Evolutionary conservation across 306 rosid species (phyloP), one percentile per base, ranked within the genome.

Genomic region (Albizia julibrissin): DNA sequence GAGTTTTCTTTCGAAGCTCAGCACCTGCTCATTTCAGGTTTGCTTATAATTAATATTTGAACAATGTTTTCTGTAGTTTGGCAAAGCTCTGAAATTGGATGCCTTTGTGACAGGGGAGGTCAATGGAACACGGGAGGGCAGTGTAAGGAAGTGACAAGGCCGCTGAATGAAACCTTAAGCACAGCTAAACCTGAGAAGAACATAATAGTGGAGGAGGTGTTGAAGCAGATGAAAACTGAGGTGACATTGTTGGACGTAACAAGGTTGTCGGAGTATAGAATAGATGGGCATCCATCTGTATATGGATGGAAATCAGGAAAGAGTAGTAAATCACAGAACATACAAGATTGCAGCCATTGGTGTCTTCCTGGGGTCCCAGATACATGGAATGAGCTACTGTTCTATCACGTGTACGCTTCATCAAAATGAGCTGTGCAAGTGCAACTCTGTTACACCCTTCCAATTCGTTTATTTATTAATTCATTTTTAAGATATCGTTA

Each of bases 341-440:
- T 85, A 87, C 94, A 93, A 88, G 99, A 95, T 81, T 95, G 99
- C 81, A 95, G 99, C 82, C 99, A 92, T 86, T 95, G 99, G 99
- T 95, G 99, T 76, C 94, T 93, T 85, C 99, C 99, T 29, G 98
- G 99, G 37, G 94, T 95, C 79, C 97, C 98, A 21, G 99, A 93
- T 85, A 62, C 88, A 56, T 91, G 99, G 99, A 95, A 95, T 76
- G 93, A 91, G 59, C 64, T 95, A 40, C 72, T 92, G 88, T 92
- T 86, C 80, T 85, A 87, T 86, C 88, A 89, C 81, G 77, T 95
- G 90, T 90, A 74, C 56, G 84, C 79, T 74, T 85, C 76, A 78
- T 39, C 70, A 68, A 22, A 75, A 80, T 80, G 15, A 68, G 80
- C 22, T 15, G 31, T 50, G 72, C 72, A 33, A 84, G 72, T 50